Conservation (phyloP, 352 stramenopile species). For the Plasmopara muralis region DNA sequence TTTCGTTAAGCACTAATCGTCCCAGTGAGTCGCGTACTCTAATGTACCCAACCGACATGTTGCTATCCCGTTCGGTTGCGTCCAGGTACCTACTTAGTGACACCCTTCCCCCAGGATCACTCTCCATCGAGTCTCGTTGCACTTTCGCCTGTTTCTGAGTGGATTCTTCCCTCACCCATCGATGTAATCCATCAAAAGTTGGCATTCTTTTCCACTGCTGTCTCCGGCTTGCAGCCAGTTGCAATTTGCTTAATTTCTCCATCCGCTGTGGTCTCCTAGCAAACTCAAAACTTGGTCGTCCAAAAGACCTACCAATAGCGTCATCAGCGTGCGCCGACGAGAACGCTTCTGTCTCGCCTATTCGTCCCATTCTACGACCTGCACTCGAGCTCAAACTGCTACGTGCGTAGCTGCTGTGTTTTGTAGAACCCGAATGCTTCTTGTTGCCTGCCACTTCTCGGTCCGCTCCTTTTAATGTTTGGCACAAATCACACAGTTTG, state of each 20-base stretch:
- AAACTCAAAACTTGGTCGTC: slow-evolving; percentile 26
- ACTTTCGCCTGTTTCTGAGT: slow-evolving; percentile 12
- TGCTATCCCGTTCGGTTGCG: slow-evolving; percentile 52
- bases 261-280: slow-evolving; percentile 12
- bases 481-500: slow-evolving; percentile 81
- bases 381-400: slow-evolving; percentile 19
- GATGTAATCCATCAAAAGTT: slow-evolving; percentile 60
- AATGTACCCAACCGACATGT: slow-evolving; percentile 69
- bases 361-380: slow-evolving; percentile 34
- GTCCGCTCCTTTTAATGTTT: slow-evolving; percentile 57
- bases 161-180: slow-evolving; percentile 51
- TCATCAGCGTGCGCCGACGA: slow-evolving; percentile 27
- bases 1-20: slow-evolving; percentile 72
- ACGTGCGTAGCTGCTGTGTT: slow-evolving; percentile 16
- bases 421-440: slow-evolving; percentile 19
- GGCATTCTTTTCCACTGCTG: slow-evolving; percentile 78
- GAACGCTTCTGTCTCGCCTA: slow-evolving; percentile 42
- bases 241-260: slow-evolving; percentile 61
- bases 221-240: slow-evolving; percentile 60
- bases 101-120: slow-evolving; percentile 32
- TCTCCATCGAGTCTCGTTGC: slow-evolving; percentile 48
- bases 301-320: slow-evolving; percentile 28
- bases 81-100: slow-evolving; percentile 41
- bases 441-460: slow-evolving; percentile 34
- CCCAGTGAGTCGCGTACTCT: slow-evolving; percentile 68